These are phyloP conservation scores for Geranium brycei DNA, from an alignment of 345 rosid species.

Conservation along the genomic window DNA sequence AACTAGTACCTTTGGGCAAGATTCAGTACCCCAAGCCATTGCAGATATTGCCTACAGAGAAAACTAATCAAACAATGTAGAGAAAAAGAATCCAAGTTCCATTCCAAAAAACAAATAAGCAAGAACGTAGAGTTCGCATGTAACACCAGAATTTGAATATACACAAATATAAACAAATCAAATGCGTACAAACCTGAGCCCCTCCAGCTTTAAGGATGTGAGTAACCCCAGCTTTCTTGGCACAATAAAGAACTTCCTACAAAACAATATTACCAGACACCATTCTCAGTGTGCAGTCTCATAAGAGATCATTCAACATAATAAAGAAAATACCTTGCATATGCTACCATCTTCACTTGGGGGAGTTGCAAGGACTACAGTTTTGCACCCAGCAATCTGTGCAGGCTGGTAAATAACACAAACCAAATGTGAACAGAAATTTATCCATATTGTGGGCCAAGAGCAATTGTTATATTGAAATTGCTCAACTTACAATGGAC, in stretches of 20 bases:
- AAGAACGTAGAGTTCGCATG: no score
- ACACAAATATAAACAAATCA: no score
- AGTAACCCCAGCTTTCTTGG: constrained; percentile 88
- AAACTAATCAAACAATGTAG: no score
- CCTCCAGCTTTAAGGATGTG: constrained; percentile 94
- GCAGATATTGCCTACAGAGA: constrained; percentile 72
- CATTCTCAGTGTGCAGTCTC: background rate
- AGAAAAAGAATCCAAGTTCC: no score
- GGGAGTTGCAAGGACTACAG: constrained; percentile 79
- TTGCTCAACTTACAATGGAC: constrained; percentile 47
- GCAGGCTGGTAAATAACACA: constrained; percentile 50
- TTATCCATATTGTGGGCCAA: constrained; percentile 2
- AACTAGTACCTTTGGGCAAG: constrained; percentile 78
- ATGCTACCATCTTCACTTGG: constrained; percentile 72
- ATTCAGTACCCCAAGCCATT: constrained; percentile 94
- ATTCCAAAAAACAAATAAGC: no score
- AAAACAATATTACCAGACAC: background rate
- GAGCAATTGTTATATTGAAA: background rate
- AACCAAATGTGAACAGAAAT: constrained; percentile 11
- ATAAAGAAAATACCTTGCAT: constrained; percentile 47
- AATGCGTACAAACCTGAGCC: constrained; percentile 49
- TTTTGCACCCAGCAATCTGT: constrained; percentile 86
- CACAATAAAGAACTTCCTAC: constrained; percentile 82
- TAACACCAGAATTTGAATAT: no score
- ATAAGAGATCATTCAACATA: background rate